These are phyloP conservation scores for Knufia fluminis DNA, from an alignment of 2,329 filamentous ascomycete genomes.

Conservation along the genomic window DNA sequence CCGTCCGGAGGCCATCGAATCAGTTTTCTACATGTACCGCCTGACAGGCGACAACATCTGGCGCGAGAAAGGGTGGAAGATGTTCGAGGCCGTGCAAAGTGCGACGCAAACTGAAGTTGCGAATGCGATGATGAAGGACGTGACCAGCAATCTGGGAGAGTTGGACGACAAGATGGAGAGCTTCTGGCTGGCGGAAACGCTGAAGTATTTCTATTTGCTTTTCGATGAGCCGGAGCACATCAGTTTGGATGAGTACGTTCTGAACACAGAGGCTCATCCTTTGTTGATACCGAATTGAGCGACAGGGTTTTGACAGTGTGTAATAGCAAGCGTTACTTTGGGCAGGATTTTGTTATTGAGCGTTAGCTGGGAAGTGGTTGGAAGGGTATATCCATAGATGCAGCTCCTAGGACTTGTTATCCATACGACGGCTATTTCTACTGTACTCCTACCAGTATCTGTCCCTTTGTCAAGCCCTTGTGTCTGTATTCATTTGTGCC, in stretches of 20 bases:
- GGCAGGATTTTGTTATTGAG: no score
- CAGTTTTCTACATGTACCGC: conserved; percentile 68
- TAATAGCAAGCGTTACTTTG: background rate
- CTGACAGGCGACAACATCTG: conserved; percentile 58
- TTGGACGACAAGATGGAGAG: conserved; percentile 60
- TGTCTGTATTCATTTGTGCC: no score
- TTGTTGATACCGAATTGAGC: conserved; percentile 28
- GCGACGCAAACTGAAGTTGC: conserved; percentile 54
- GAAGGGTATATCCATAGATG: background rate
- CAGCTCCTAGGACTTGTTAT: no score
- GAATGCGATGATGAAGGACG: conserved; percentile 57
- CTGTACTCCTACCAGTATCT: no score
- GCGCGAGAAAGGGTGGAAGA: conserved; percentile 62
- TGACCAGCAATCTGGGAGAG: conserved; percentile 42
- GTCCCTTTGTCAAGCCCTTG: no score
- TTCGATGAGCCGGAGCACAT: conserved; percentile 37
- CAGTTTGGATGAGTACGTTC: conserved; percentile 39
- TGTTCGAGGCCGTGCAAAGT: conserved; percentile 58
- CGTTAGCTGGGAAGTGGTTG: no score
- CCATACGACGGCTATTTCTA: no score
- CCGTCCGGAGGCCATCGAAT: conserved; percentile 68
- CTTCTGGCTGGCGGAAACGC: conserved; percentile 55
- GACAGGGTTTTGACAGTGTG: background rate
- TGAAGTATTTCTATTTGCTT: conserved; percentile 41
- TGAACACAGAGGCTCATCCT: conserved; percentile 36